Evolutionary conservation across 129 eudicot species (phyloP).

Genomic region (Oenanthe sinensis): DNA sequence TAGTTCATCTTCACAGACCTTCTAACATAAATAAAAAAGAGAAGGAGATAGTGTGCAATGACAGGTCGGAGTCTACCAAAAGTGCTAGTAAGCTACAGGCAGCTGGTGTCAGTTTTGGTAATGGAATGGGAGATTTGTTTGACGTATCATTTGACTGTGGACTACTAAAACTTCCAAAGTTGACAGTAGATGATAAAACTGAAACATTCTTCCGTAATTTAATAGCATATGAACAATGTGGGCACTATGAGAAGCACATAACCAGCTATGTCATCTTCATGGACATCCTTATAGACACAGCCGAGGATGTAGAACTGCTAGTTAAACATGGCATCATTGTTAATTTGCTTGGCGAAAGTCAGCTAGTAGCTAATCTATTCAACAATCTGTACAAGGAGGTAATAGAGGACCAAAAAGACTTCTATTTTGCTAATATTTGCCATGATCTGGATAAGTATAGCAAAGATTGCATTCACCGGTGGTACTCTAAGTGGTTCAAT

Average conservation of each 20-base stretch:
- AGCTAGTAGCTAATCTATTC: conserved; percentile 11
- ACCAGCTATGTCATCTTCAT: conserved; percentile 17
- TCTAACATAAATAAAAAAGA: no score
- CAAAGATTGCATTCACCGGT: conserved; percentile 8
- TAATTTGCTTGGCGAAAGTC: neutral
- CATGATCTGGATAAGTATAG: conserved; percentile 5
- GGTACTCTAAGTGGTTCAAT: conserved; percentile 10
- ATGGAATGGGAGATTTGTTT: neutral
- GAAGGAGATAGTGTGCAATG: neutral
- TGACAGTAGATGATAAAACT: conserved; percentile 11
- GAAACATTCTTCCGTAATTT: conserved; percentile 20
- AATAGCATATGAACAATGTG: conserved; percentile 19
- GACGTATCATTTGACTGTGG: neutral
- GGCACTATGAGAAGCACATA: neutral
- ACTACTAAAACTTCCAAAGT: neutral
- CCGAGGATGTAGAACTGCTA: conserved; percentile 20
- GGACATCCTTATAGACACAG: conserved; percentile 19
- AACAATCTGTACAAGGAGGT: conserved; percentile 15
- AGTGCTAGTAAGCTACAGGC: neutral
- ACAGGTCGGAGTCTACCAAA: neutral
- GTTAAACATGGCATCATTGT: neutral
- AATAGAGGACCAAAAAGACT: neutral
- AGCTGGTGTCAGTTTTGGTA: neutral
- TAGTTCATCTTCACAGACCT: neutral
- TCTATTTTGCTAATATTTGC: conserved; percentile 12